A percentile compares a stretch with the other conserved stretches of the same genome.
Evolutionary conservation across 2,329 filamentous ascomycete species (phyloP).

Genomic region (Zymoseptoria brevis): DNA sequence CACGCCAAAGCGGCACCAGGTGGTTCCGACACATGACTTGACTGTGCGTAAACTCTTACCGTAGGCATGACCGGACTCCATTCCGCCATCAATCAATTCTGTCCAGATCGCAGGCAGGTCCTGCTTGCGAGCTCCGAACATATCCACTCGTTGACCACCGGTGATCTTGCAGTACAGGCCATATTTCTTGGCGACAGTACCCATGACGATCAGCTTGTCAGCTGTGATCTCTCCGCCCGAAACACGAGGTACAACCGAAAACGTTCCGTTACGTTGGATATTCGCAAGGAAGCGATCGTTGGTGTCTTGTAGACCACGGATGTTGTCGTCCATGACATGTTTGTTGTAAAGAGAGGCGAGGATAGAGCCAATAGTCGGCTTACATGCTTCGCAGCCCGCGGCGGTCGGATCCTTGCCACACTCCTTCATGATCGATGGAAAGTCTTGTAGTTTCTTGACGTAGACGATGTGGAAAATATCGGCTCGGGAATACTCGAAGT

Average conservation of each 20-base stretch:
- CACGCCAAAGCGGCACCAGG: conserved; percentile 84
- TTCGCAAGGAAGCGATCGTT: conserved; percentile 85
- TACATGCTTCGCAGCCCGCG: conserved; percentile 80
- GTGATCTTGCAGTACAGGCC: conserved; percentile 86
- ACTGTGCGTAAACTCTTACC: conserved; percentile 82
- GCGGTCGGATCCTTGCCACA: conserved; percentile 64
- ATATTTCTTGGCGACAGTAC: conserved; percentile 76
- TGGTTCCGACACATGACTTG: conserved; percentile 85
- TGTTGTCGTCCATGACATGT: conserved; percentile 64
- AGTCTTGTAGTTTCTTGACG: conserved; percentile 66
- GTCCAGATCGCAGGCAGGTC: conserved; percentile 78
- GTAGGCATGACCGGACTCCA: conserved; percentile 87
- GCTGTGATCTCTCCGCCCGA: conserved; percentile 81
- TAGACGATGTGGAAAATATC: conserved; percentile 88
- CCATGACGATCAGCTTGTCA: conserved; percentile 75
- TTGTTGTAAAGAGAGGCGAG: conserved; percentile 75
- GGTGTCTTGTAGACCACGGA: conserved; percentile 76
- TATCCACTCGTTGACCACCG: conserved; percentile 81
- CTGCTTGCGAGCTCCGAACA: conserved; percentile 86
- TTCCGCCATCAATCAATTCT: conserved; percentile 68
- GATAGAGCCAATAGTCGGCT: conserved; percentile 73
- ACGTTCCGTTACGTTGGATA: conserved; percentile 86
- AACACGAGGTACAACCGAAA: conserved; percentile 77
- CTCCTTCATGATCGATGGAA: conserved; percentile 69
- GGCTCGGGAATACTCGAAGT: conserved; percentile 75